Evolutionary conservation across 305 asterid genomes (phyloP).

Genomic region (Galium porrigens): DNA sequence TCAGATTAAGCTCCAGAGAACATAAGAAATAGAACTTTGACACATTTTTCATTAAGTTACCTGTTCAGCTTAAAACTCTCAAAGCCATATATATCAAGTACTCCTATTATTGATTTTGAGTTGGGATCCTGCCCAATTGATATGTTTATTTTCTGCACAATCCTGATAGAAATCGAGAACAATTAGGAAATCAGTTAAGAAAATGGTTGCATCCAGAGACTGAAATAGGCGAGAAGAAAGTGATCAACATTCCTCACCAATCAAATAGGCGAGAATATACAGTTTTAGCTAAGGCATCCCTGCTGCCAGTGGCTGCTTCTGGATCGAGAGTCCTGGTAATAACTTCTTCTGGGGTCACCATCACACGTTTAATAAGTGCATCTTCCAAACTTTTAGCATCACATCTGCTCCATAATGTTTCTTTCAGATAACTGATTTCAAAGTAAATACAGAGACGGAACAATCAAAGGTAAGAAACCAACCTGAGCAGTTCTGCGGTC

Average conservation of each 20-base stretch:
- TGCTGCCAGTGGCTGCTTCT: conserved; percentile 85
- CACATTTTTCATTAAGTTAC: conserved; percentile 28
- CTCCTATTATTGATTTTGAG: conserved; percentile 91
- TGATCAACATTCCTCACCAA: conserved; percentile 41
- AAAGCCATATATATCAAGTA: conserved; percentile 96
- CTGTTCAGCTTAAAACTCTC: conserved; percentile 93
- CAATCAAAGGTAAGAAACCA: conserved; percentile 21
- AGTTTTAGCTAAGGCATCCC: conserved; percentile 98
- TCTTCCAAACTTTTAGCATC: conserved; percentile 92
- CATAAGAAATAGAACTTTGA: background rate
- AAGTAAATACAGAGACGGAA: conserved; percentile 9
- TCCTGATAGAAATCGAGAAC: conserved; percentile 42
- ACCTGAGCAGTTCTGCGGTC: conserved; percentile 84
- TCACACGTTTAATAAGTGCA: conserved; percentile 91
- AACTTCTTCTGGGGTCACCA: conserved; percentile 98
- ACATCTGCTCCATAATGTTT: conserved; percentile 49
- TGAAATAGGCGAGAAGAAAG: conserved; percentile 6
- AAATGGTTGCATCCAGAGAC: background rate
- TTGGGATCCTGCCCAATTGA: conserved; percentile 99
- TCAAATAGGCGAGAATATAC: conserved; percentile 80
- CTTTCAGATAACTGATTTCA: conserved; percentile 12
- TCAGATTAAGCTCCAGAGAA: conserved; percentile 23
- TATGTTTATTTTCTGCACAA: conserved; percentile 78
- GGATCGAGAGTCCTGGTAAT: conserved; percentile 96
- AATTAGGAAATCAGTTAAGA: conserved; percentile 19